phyloP scores from a whole-genome alignment of 805 yeast species.

The Suhomyces sp. region DNA sequence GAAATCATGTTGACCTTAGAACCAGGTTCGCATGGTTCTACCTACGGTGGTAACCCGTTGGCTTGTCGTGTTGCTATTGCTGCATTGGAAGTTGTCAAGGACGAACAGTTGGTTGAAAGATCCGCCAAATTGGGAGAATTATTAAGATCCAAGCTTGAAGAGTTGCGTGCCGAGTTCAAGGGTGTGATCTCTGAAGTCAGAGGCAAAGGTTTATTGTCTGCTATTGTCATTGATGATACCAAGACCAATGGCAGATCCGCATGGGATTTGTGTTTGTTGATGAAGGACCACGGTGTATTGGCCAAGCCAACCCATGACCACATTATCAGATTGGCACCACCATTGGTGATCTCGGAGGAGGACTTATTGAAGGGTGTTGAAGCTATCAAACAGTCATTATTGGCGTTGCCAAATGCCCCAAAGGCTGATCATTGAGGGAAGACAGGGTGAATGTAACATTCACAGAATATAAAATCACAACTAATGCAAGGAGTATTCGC shows the following conservation, averaged over 20 bases:
- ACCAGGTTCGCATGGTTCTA: slow-evolving; percentile 97
- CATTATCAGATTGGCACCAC: slow-evolving; percentile 95
- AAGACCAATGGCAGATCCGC: slow-evolving; percentile 89
- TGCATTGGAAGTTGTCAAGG: slow-evolving; percentile 84
- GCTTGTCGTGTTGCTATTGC: slow-evolving; percentile 92
- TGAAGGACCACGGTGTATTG: slow-evolving; percentile 85
- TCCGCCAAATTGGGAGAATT: slow-evolving; percentile 68
- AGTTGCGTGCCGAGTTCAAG: slow-evolving; percentile 50
- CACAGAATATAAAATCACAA: neutral
- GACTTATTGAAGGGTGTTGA: slow-evolving; percentile 82
- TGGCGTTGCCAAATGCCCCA: slow-evolving; percentile 52
- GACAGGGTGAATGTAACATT: neutral
- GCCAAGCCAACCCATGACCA: slow-evolving; percentile 98
- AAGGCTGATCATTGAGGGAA: slow-evolving; percentile 40
- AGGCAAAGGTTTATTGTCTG: slow-evolving; percentile 85
- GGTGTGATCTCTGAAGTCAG: slow-evolving; percentile 63
- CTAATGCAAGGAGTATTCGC: no score
- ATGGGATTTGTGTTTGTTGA: slow-evolving; percentile 90
- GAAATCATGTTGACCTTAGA: slow-evolving; percentile 87
- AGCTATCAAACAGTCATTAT: slow-evolving; percentile 61
- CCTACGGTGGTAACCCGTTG: slow-evolving; percentile 96
- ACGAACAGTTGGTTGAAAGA: slow-evolving; percentile 82
- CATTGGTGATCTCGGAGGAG: slow-evolving; percentile 84
- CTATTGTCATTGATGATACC: slow-evolving; percentile 83
- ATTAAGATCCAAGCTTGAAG: slow-evolving; percentile 58